Evolutionary conservation across 2,329 filamentous ascomycete genomes (phyloP).

Genomic region (Sporothrix sp.): DNA sequence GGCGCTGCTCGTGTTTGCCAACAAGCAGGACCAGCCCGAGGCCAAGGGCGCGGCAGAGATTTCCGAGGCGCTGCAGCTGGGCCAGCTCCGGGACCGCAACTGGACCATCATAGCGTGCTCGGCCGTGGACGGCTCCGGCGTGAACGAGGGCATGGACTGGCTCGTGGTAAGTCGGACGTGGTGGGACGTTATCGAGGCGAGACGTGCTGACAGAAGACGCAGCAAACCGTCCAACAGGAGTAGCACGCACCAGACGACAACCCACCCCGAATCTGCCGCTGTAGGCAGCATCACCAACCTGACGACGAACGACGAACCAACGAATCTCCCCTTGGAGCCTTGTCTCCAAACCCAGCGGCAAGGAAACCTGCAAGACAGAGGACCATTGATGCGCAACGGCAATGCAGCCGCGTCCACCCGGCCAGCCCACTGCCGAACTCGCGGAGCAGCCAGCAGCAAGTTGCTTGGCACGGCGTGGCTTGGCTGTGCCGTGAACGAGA

Average conservation of each 20-base stretch:
- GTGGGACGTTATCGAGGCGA: neutral
- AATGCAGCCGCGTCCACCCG: no score
- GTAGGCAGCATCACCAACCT: slow-evolving; percentile 19
- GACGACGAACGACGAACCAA: slow-evolving; percentile 3
- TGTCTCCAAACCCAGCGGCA: neutral
- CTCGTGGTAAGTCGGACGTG: slow-evolving; percentile 58
- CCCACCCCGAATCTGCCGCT: no score
- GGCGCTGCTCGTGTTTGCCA: slow-evolving; percentile 87
- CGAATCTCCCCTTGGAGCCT: neutral
- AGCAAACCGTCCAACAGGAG: slow-evolving; percentile 35
- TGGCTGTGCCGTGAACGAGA: no score
- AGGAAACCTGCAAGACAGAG: no score
- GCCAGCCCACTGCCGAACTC: no score
- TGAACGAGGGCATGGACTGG: slow-evolving; percentile 99
- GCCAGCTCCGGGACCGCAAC: slow-evolving; percentile 88
- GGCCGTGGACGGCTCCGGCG: slow-evolving; percentile 87
- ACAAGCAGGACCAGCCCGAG: slow-evolving; percentile 97
- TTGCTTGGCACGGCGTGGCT: no score
- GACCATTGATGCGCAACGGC: no score
- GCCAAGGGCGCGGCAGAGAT: slow-evolving; percentile 96
- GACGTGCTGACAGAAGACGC: neutral
- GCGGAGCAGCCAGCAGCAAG: no score
- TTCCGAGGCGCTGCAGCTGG: slow-evolving; percentile 80
- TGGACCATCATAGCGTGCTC: slow-evolving; percentile 99
- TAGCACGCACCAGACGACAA: slow-evolving; percentile 32